Conservation (phyloP, 2,329 filamentous ascomycete species). For the Colletotrichum endophyticum region DNA sequence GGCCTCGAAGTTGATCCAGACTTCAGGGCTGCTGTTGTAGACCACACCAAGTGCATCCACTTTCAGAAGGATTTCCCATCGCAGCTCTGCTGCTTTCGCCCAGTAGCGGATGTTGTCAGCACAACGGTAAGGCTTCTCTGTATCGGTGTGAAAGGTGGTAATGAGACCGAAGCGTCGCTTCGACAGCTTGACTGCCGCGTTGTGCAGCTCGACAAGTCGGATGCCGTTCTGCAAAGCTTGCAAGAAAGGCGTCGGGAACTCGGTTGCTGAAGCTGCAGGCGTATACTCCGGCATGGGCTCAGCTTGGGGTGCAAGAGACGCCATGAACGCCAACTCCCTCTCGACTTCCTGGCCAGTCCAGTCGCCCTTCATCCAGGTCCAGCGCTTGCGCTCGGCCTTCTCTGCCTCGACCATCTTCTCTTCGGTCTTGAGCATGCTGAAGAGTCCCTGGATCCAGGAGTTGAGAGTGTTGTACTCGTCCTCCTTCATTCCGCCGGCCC, state of each 20-base stretch:
- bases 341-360: slow-evolving; percentile 79
- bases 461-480: slow-evolving; percentile 80
- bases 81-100: slow-evolving; percentile 92
- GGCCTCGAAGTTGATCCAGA: slow-evolving; percentile 83
- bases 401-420: slow-evolving; percentile 79
- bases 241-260: slow-evolving; percentile 77
- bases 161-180: slow-evolving; percentile 88
- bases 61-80: slow-evolving; percentile 86
- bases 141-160: slow-evolving; percentile 88
- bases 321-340: slow-evolving; percentile 81
- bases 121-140: slow-evolving; percentile 89
- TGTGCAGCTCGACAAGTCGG: slow-evolving; percentile 85
- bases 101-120: slow-evolving; percentile 95
- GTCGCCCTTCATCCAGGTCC: slow-evolving; percentile 80
- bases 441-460: slow-evolving; percentile 80
- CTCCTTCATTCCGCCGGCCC: slow-evolving; percentile 79
- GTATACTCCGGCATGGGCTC: slow-evolving; percentile 73
- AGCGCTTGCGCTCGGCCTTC: slow-evolving; percentile 70
- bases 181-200: slow-evolving; percentile 84
- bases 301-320: slow-evolving; percentile 70
- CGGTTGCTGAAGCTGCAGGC: slow-evolving; percentile 44
- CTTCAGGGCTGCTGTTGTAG: slow-evolving; percentile 70
- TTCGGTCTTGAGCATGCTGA: slow-evolving; percentile 77
- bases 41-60: slow-evolving; percentile 89
- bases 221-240: slow-evolving; percentile 77